phyloP scores from a whole-genome alignment of 2,329 filamentous ascomycete species.

The Neofusicoccum umdonicola region DNA sequence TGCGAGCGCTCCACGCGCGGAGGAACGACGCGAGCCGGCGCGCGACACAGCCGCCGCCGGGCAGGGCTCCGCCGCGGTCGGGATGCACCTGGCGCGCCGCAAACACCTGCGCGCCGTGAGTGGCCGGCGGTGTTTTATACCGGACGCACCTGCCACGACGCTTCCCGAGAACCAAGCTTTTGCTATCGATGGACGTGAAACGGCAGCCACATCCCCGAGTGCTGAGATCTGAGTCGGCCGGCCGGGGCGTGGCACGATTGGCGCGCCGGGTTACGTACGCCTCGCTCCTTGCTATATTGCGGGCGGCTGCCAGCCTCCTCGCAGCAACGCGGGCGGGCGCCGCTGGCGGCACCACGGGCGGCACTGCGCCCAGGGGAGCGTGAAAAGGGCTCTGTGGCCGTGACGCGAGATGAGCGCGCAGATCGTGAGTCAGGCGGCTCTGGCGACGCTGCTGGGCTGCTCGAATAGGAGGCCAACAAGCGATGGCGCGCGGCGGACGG shows the following conservation, averaged over 20 bases:
- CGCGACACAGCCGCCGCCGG: neutral
- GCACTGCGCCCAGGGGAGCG: neutral
- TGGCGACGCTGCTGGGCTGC: neutral
- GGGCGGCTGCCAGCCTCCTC: conserved; percentile 2
- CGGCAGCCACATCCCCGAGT: conserved; percentile 1
- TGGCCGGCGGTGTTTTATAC: neutral
- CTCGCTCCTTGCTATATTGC: conserved; percentile 11
- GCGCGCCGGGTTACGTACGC: conserved; percentile 1
- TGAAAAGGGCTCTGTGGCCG: neutral
- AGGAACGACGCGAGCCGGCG: neutral
- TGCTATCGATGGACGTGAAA: conserved; percentile 4
- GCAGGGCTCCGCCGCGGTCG: neutral
- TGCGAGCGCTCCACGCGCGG: neutral
- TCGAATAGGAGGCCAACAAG: conserved; percentile 10
- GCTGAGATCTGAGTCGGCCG: neutral
- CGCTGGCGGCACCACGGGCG: neutral
- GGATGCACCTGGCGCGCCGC: neutral
- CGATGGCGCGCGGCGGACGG: neutral
- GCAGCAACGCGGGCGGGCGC: neutral
- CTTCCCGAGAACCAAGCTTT: conserved; percentile 10
- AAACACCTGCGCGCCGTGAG: neutral
- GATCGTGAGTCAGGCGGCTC: conserved; percentile 6
- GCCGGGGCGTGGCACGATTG: conserved; percentile 1
- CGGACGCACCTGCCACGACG: neutral
- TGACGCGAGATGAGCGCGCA: conserved; percentile 7